Base-by-base conservation (phyloP, 2,329 filamentous ascomycete genomes). In the Orbilia oligospora region DNA sequence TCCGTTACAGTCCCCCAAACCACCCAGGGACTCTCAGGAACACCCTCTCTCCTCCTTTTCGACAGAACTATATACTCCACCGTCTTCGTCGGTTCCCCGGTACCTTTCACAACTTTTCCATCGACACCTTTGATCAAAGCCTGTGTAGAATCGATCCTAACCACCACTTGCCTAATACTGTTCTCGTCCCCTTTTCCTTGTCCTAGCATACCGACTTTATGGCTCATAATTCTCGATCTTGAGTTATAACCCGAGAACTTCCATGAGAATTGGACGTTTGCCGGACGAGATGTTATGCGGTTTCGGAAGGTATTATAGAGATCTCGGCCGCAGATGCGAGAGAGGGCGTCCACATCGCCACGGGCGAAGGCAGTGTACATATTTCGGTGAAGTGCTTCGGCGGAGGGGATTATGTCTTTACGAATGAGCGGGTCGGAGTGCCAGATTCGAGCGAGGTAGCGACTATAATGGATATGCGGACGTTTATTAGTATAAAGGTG, bases 1-100 rank as follows among this genome's bases (percentile, higher is more conserved):
- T 82, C 81, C 38, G 80, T 75, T 8, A 81, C 81, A 12, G 81
- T 82, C 6, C 81, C 81, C 81, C 81, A 82, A 22, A 82, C 69
- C 46, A 71, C 63, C 81, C 81, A 82, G 5, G 79, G 61, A 2
- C 61, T 71, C 56, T 81, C 81, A 30, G 63, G 63, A 12, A 56
- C 65, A 1, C 72, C 80, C 10, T 73, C 71, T 12, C 73, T 67
- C 56, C 75, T 79, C 66, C 76, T 78, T 71, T 81, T 81, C 49
- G 80, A 75, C n/a, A 82, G 20, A 3, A 82, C 81, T 6, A 82
- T 16, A 64, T 80, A 82, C 63, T 82, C 81, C 14, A 80, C 65
- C 20, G 81, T 75, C 44, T 80, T 78, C 14, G 66, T 79, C 30
- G 75, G 71, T 18, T 76, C 68, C 10, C 79, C 80, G 4, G 80